These are phyloP conservation scores for Trametes pubescens DNA, from an alignment of 1,284 basidiomycete genomes.

Conservation along the genomic window DNA sequence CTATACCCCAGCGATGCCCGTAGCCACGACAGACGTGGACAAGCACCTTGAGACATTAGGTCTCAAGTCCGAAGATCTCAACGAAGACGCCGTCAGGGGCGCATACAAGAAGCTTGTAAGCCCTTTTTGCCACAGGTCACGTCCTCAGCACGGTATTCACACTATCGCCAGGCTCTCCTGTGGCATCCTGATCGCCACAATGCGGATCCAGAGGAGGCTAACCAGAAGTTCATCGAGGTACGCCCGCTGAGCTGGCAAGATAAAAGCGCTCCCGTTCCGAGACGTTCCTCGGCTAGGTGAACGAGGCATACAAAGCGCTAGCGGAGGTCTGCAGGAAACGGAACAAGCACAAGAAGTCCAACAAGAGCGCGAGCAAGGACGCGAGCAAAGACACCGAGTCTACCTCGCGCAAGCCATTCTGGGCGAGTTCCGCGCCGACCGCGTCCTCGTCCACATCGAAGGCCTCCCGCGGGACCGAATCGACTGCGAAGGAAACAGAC, in stretches of 20 bases:
- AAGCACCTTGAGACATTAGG: constrained; percentile 41
- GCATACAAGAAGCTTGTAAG: constrained; percentile 83
- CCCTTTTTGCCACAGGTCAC: constrained; percentile 24
- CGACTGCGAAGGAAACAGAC: constrained; percentile 20
- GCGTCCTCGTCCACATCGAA: constrained; percentile 27
- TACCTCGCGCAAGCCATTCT: constrained; percentile 23
- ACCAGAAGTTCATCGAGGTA: constrained; percentile 81
- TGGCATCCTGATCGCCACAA: constrained; percentile 91
- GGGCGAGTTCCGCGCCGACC: constrained; percentile 30
- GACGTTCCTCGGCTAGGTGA: constrained; percentile 32
- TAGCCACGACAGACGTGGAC: constrained; percentile 37
- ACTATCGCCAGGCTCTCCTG: constrained; percentile 73
- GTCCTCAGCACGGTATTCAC: neutral
- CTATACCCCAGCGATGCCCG: constrained; percentile 31
- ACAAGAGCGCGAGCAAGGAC: constrained; percentile 18
- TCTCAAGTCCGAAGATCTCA: constrained; percentile 42
- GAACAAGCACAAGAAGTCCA: constrained; percentile 28
- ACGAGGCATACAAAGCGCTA: constrained; percentile 41
- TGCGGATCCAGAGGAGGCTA: constrained; percentile 61
- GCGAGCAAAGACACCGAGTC: constrained; percentile 21
- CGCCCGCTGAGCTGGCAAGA: constrained; percentile 31
- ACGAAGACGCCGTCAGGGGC: constrained; percentile 83
- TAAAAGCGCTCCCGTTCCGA: neutral
- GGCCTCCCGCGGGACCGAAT: constrained; percentile 22
- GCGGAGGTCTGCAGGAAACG: constrained; percentile 32